Percentiles rank a stretch among this genome's conserved stretches.
phyloP scores from a whole-genome alignment of 768 basidiomycete genomes.

The Suillus bovinus region DNA sequence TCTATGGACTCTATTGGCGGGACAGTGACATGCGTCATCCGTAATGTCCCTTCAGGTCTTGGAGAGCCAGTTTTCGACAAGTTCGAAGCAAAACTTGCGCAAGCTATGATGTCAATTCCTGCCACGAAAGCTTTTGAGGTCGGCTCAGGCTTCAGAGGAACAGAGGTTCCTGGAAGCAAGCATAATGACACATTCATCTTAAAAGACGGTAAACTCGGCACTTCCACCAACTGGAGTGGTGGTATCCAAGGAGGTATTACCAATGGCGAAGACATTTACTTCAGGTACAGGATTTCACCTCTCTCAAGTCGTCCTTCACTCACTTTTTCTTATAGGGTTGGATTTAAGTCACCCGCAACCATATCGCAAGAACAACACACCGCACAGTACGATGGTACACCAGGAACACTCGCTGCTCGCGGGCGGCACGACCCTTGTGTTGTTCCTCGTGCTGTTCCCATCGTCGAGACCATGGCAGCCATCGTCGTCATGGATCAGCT shows the following conservation, averaged over 20 bases:
- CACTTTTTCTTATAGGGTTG: slow-evolving; percentile 58
- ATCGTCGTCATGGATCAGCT: slow-evolving; percentile 94
- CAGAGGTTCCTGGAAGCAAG: slow-evolving; percentile 86
- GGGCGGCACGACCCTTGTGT: slow-evolving; percentile 98
- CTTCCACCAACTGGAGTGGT: slow-evolving; percentile 93
- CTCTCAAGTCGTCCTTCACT: slow-evolving; percentile 10
- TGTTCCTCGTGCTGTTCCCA: slow-evolving; percentile 94
- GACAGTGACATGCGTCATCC: slow-evolving; percentile 96
- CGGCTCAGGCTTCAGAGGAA: slow-evolving; percentile 94
- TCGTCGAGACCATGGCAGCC: slow-evolving; percentile 97
- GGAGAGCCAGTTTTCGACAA: slow-evolving; percentile 99
- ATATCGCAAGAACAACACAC: slow-evolving; percentile 92
- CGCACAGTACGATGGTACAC: slow-evolving; percentile 90
- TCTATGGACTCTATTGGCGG: slow-evolving; percentile 94
- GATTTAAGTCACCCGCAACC: slow-evolving; percentile 98
- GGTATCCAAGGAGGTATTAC: slow-evolving; percentile 98
- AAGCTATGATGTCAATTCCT: slow-evolving; percentile 98
- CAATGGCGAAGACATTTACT: slow-evolving; percentile 97
- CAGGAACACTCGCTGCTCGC: slow-evolving; percentile 84
- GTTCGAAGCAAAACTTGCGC: slow-evolving; percentile 91
- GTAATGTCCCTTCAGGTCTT: slow-evolving; percentile 85
- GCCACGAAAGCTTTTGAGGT: slow-evolving; percentile 99
- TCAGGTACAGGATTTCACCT: slow-evolving; percentile 58
- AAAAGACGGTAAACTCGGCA: slow-evolving; percentile 75
- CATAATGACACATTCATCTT: slow-evolving; percentile 90